Percentiles rank a stretch among this genome's conserved stretches.
These are phyloP conservation scores for Aspergillus homomorphus DNA, from an alignment of 495 filamentous ascomycete species.

Conservation along the genomic window DNA sequence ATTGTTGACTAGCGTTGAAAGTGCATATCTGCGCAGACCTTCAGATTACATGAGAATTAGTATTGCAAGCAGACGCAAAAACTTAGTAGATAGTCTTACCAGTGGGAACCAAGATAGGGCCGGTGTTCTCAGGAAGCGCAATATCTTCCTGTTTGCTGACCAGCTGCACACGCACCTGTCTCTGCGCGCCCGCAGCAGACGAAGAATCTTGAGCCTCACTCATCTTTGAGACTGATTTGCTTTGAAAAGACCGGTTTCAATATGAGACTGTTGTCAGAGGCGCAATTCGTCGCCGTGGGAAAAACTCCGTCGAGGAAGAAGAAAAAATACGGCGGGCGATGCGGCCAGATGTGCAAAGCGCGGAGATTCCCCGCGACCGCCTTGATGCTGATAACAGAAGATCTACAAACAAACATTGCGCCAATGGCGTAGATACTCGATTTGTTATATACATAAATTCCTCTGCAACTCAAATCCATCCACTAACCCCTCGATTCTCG, in stretches of 20 bases:
- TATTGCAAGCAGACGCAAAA: not conserved
- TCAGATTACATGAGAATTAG: slow-evolving; percentile 13
- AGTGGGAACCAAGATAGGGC: slow-evolving; percentile 62
- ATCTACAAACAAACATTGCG: not conserved
- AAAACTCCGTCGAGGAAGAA: slow-evolving; percentile 30
- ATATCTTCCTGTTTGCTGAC: slow-evolving; percentile 57
- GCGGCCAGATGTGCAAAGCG: slow-evolving; percentile 45
- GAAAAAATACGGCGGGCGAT: slow-evolving; percentile 48
- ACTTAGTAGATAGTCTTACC: slow-evolving; percentile 40
- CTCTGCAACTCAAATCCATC: not conserved
- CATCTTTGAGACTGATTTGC: slow-evolving; percentile 28
- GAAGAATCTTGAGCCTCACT: slow-evolving; percentile 24
- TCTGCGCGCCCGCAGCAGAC: slow-evolving; percentile 27
- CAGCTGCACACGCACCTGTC: slow-evolving; percentile 61
- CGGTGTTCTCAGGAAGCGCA: slow-evolving; percentile 57
- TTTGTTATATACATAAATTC: slow-evolving; percentile 13
- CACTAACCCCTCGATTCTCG: slow-evolving; percentile 26
- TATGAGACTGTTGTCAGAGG: slow-evolving; percentile 14
- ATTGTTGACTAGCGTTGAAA: slow-evolving; percentile 91
- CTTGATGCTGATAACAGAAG: not conserved
- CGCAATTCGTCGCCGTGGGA: slow-evolving; percentile 28
- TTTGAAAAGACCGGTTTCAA: slow-evolving; percentile 13
- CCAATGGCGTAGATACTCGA: not conserved
- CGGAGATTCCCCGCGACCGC: slow-evolving; percentile 33
- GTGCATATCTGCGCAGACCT: slow-evolving; percentile 84